Evolutionary conservation across 176 grass and related monocot species (phyloP).

Genomic region (Areca catechu): DNA sequence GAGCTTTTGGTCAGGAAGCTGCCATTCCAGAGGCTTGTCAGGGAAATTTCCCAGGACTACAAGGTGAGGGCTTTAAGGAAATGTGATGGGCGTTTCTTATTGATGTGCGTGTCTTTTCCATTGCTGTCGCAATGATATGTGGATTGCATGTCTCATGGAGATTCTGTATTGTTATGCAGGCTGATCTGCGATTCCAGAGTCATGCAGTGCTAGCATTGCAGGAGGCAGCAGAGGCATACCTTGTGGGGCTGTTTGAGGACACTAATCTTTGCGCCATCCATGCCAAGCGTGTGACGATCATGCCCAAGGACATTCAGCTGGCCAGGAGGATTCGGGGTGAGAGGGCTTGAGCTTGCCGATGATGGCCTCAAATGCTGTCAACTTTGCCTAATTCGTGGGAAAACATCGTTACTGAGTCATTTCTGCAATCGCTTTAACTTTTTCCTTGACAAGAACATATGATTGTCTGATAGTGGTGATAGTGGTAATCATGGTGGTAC

Average conservation of each 20-base stretch:
- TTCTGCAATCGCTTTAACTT: no score
- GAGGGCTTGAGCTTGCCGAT: conserved; percentile 10
- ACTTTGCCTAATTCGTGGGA: no score
- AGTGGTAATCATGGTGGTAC: no score
- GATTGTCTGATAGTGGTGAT: no score
- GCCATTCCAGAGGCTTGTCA: conserved; percentile 12
- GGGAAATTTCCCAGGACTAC: conserved; percentile 7
- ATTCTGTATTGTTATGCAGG: conserved; percentile 1
- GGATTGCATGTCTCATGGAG: no score
- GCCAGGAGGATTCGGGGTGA: conserved; percentile 19
- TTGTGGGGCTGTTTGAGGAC: conserved; percentile 19
- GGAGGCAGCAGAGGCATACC: conserved; percentile 20
- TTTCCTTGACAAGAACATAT: no score
- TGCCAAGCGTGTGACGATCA: conserved; percentile 21
- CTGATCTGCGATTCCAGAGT: conserved; percentile 16
- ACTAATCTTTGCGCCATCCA: conserved; percentile 21
- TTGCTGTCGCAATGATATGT: no score
- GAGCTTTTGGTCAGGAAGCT: conserved; percentile 8
- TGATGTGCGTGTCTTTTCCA: no score
- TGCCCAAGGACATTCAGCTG: conserved; percentile 19
- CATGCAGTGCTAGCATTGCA: conserved; percentile 17
- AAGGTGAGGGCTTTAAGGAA: not conserved
- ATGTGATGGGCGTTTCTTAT: no score
- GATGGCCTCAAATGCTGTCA: no score
- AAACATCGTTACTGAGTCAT: no score